Base-by-base conservation (phyloP, 352 stramenopile species). In the Phytophthora tentaculata region DNA sequence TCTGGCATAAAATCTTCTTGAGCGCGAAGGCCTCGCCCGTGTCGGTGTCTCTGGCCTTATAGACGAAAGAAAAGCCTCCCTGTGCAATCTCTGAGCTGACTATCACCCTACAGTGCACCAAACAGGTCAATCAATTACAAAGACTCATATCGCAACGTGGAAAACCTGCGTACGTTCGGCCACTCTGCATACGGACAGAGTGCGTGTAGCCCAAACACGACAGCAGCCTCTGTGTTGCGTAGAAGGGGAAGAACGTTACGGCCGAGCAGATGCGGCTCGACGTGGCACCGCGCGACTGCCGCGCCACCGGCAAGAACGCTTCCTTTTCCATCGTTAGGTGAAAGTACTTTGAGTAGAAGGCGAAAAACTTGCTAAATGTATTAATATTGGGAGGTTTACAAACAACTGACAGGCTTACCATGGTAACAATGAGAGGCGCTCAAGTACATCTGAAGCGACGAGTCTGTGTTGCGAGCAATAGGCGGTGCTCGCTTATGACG, bases 1-100 rank as follows among this genome's bases (percentile, higher is more conserved):
- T 87, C 68, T 96, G 90, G 69, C 88, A 96, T 55, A 95, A 32
- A 19, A 97, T 86, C 73, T 96, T 97, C 77, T 97, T 97, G 45
- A 97, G 86, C 53, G 91, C 91, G 52, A 95, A 96, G 43, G 73
- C 56, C 45, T 95, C 84, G 20, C 90, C 84, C 14, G 88, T 95
- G 32, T 77, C 56, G 10, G 83, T 74, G 56, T 97, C 88, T 41
- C 78, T 77, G 6, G 87, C 86, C 35, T 77, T 78, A 68, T 93
- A 96, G 37, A 97, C 91, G 56, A 90, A 95, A 39, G 88, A 95
- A 70, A 92, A 97, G 1, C 87, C 91, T 47, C 91, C 90, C 72
- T 97, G 89, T 4, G 91, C 88, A 48, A 97, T 80, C 67, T 94
- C 86, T 0, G 61, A 71, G 17, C 82, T 71, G 14, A 93, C 69